A percentile compares a stretch with the other conserved stretches of the same genome.
Evolutionary conservation across 805 yeast species (phyloP).

Genomic region (Ogataea ganodermae): DNA sequence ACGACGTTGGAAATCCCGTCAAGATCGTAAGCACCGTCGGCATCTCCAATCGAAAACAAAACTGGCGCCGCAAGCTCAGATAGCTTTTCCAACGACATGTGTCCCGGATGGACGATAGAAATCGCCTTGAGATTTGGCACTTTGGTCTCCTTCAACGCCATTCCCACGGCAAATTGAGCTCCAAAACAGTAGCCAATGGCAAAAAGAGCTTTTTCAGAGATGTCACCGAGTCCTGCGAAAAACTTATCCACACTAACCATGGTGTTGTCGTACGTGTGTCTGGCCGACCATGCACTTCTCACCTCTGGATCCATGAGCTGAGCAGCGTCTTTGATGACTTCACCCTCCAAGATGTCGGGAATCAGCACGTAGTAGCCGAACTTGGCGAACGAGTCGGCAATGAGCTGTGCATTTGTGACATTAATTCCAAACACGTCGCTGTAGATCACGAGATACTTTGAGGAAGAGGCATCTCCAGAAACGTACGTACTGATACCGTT

Average conservation of each 20-base stretch:
- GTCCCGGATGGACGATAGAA: conserved; percentile 81
- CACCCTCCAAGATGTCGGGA: conserved; percentile 67
- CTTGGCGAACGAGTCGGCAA: conserved; percentile 63
- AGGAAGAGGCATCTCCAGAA: conserved; percentile 43
- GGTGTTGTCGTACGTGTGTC: conserved; percentile 39
- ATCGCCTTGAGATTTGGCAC: conserved; percentile 42
- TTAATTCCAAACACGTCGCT: conserved; percentile 67
- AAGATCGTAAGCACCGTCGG: conserved; percentile 57
- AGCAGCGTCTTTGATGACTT: conserved; percentile 38
- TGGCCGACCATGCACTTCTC: conserved; percentile 47
- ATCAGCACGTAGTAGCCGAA: conserved; percentile 61
- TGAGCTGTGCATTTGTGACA: conserved; percentile 53
- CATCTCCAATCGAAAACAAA: conserved; percentile 69
- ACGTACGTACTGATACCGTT: conserved; percentile 48
- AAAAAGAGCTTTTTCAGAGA: conserved; percentile 5
- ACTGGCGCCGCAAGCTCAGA: conserved; percentile 56
- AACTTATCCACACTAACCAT: background rate
- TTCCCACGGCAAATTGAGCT: conserved; percentile 61
- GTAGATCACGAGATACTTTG: conserved; percentile 55
- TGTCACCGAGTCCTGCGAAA: conserved; percentile 10
- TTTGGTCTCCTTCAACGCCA: conserved; percentile 37
- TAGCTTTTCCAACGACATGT: conserved; percentile 61
- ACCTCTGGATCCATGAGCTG: conserved; percentile 21
- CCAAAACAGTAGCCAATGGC: conserved; percentile 79
- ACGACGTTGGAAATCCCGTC: conserved; percentile 64